Base-by-base conservation (phyloP, 257 asterid genomes). In the Scutellaria barbata region DNA sequence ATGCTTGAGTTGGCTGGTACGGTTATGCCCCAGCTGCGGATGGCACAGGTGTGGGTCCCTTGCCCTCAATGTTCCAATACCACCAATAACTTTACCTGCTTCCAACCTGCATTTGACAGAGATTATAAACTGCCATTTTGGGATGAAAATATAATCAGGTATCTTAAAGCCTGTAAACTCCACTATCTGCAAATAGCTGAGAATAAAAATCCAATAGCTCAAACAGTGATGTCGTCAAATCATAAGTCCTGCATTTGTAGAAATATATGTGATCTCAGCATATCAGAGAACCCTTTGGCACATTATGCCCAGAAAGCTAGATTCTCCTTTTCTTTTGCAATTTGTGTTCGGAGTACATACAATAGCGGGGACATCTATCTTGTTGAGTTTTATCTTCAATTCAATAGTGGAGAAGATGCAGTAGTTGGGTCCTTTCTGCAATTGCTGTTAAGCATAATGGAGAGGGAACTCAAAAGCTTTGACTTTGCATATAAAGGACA, bases 21-120 rank as follows among this genome's bases (percentile, higher is more conserved):
- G 55, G 30, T 41, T 42, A 39, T 69, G 10, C 80, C 72, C 8
- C 53, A 47, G 30, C 43, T 76, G 17, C 40, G 25, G 5, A 40
- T 53, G 20, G 80, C 76, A 9, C 68, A 42, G 7, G 60, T 41
- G 43, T 76, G 76, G 66, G 4, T 11, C 46, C 80, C 75, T 53
- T 68, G 75, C 70, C 7, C 3, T 48, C 67, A 53, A 46, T 61
- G 66, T 62, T 7, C 14, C 35, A 14, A 61, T 11, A 16, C 45
- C 4, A 51, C 1, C 41, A 61, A 8, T 14, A 10, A 12, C 53
- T 42, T n/a, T 0, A 8, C 35, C n/a, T 69, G 66, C 76, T 30
- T 30, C 35, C 35, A 30, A 3, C 1, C 22, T 76, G 75, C 14
- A 62, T 45, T 12, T 10, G 12, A 10, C 8, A 13, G 1, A 14